phyloP scores from a whole-genome alignment of 441 rosid genomes.

The Mallotus repandus region DNA sequence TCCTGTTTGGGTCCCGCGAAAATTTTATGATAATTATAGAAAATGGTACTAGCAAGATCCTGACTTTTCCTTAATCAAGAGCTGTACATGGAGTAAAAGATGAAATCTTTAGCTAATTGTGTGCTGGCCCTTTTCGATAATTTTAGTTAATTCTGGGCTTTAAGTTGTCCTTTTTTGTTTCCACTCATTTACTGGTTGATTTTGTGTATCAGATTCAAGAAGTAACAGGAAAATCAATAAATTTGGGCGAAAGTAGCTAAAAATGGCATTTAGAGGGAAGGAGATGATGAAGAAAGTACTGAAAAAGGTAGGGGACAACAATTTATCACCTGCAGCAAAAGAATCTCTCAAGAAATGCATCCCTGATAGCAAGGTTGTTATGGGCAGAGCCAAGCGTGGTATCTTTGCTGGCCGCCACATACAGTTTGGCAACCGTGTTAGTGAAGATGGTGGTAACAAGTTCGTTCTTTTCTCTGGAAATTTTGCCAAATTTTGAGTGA shows the following conservation, averaged over 20 bases:
- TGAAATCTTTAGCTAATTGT: too few relatives aligned
- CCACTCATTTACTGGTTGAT: not conserved
- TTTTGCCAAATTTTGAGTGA: not conserved
- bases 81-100: too few relatives aligned
- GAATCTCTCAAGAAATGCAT: constrained; percentile 63
- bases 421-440: constrained; percentile 79
- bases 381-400: constrained; percentile 86
- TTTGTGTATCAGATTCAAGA: not conserved
- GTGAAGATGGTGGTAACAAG: constrained; percentile 98
- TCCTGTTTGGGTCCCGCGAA: not conserved
- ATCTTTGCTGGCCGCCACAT: constrained; percentile 90
- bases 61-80: too few relatives aligned
- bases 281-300: constrained; percentile 85
- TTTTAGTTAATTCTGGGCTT: not conserved
- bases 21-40: not conserved
- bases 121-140: too few relatives aligned
- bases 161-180: too few relatives aligned
- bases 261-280: constrained; percentile 85
- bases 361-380: constrained; percentile 71
- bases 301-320: constrained; percentile 63
- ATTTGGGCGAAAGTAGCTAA: not conserved
- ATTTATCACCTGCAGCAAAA: constrained; percentile 54
- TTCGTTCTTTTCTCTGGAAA: constrained; percentile 22
- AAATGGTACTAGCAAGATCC: too few relatives aligned
- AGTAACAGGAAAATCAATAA: not conserved